These are phyloP conservation scores for Pterocarpus macrocarpus DNA, from an alignment of 306 rosid species.

Conservation along the genomic window DNA sequence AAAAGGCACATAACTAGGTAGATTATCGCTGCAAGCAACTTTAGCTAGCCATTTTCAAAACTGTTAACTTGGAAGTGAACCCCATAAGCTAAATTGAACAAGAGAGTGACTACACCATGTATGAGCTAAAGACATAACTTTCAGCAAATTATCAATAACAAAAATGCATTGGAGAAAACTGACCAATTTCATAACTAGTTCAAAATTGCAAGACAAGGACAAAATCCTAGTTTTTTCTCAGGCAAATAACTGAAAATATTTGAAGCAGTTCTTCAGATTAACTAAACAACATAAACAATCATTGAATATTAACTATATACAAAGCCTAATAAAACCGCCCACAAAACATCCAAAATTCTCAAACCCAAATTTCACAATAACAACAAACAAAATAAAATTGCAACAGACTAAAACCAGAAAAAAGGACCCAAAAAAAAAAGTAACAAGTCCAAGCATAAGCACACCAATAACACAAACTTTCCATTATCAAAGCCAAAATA, in stretches of 20 bases:
- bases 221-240: constrained; percentile 30
- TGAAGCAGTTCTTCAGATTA: neutral
- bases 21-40: constrained; percentile 9
- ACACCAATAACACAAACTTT: no score
- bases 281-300: neutral
- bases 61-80: neutral
- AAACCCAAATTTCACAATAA: no score
- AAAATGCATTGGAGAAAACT: neutral
- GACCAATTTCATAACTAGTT: constrained; percentile 11
- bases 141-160: neutral
- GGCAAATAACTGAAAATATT: neutral
- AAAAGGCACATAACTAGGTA: neutral
- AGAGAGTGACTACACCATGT: no score
- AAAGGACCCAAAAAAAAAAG: no score
- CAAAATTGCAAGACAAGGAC: neutral
- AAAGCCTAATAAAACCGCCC: no score
- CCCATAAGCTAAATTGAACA: constrained; percentile 20
- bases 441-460: no score
- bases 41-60: constrained; percentile 1
- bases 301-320: no score
- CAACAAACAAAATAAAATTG: no score
- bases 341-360: no score
- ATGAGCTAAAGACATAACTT: no score
- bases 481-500: no score
- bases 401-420: no score